Conservation (phyloP, 2,329 filamentous ascomycete genomes). For the Xylariales sp. region DNA sequence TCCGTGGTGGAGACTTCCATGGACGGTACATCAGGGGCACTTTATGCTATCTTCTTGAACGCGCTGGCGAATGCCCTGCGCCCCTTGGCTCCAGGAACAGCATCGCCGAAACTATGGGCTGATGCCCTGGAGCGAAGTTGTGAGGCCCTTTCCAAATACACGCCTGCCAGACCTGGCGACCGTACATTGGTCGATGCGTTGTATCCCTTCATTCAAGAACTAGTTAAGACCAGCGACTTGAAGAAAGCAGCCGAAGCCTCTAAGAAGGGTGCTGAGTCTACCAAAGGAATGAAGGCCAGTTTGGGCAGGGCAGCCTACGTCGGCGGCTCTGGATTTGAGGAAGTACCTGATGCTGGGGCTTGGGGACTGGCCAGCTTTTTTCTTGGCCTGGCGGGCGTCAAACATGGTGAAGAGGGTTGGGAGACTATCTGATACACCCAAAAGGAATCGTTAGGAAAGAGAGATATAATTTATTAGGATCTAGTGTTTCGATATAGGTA, state of each 20-base stretch:
- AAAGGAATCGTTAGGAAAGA: no score
- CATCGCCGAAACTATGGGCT: slow-evolving; percentile 44
- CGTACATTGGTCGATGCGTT: slow-evolving; percentile 88
- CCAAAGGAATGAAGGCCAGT: slow-evolving; percentile 88
- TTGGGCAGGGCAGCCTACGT: slow-evolving; percentile 82
- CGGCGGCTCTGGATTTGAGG: slow-evolving; percentile 67
- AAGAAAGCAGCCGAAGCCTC: slow-evolving; percentile 72
- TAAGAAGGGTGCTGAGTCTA: slow-evolving; percentile 70
- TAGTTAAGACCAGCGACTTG: slow-evolving; percentile 62
- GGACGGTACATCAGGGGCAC: slow-evolving; percentile 58
- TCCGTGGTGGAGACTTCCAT: slow-evolving; percentile 52
- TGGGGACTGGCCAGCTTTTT: slow-evolving; percentile 76
- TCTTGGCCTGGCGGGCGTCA: slow-evolving; percentile 62
- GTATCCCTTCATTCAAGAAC: slow-evolving; percentile 75
- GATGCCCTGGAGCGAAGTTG: slow-evolving; percentile 68
- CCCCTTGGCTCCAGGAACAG: slow-evolving; percentile 32
- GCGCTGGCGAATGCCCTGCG: slow-evolving; percentile 65
- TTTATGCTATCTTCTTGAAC: slow-evolving; percentile 83
- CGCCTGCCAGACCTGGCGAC: slow-evolving; percentile 83
- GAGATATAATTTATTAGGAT: no score
- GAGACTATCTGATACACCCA: slow-evolving; percentile 17
- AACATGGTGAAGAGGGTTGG: slow-evolving; percentile 37
- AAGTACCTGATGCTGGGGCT: slow-evolving; percentile 65
- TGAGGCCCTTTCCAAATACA: slow-evolving; percentile 73
- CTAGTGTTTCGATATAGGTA: no score